Conservation (phyloP, 805 yeast genomes). For the Teunomyces panamensis region DNA sequence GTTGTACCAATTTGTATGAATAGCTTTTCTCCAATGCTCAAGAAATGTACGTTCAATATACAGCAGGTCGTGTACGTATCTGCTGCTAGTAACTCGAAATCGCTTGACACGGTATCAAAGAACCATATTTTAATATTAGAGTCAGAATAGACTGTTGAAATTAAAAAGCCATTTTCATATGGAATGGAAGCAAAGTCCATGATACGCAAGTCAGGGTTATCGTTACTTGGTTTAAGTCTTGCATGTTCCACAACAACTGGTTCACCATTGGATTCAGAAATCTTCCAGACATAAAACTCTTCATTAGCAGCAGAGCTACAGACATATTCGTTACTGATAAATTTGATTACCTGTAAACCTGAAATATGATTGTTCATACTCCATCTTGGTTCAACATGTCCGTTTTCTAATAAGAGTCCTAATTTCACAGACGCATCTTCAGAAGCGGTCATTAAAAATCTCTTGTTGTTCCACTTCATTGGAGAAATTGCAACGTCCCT, state of each 20-base stretch:
- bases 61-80: constrained; percentile 74
- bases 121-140: constrained; percentile 70
- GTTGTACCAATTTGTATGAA: constrained; percentile 66
- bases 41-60: constrained; percentile 57
- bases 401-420: constrained; percentile 39
- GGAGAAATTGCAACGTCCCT: constrained; percentile 65
- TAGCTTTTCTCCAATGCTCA: constrained; percentile 23
- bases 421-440: constrained; percentile 82
- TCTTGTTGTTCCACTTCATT: constrained; percentile 21
- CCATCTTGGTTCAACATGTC: constrained; percentile 50
- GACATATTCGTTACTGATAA: constrained; percentile 47
- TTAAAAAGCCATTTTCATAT: constrained; percentile 42
- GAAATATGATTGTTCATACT: constrained; percentile 80
- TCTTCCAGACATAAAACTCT: constrained; percentile 79
- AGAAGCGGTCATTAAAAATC: constrained; percentile 69
- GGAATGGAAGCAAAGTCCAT: constrained; percentile 73
- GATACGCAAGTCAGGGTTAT: constrained; percentile 79
- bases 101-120: constrained; percentile 35
- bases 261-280: constrained; percentile 31
- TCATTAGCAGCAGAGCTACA: constrained; percentile 78
- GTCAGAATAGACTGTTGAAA: constrained; percentile 81
- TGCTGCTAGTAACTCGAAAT: constrained; percentile 43
- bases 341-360: constrained; percentile 75
- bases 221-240: constrained; percentile 51
- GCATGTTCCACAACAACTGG: constrained; percentile 51